A percentile compares a stretch with the other conserved stretches of the same genome.
Conservation (phyloP, 306 rosid genomes). For the Hippophae rhamnoides region DNA sequence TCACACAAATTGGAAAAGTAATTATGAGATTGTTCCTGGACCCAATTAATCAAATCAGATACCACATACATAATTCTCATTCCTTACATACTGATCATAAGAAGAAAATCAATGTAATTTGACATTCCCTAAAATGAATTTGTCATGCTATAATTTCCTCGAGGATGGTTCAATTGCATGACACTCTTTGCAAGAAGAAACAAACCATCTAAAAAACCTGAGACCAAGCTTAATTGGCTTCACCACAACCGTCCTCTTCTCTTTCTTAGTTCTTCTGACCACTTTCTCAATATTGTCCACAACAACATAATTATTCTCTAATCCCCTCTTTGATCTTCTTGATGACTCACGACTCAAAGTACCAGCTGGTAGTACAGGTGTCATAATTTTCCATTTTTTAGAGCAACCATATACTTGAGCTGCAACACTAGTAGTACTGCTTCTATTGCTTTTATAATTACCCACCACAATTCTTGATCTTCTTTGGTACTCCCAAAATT, state of each 20-base stretch:
- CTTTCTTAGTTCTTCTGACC: constrained; percentile 7
- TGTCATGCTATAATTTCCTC: constrained; percentile 8
- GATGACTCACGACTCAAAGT: constrained; percentile 45
- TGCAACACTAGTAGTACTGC: constrained; percentile 6
- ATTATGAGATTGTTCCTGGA: no score
- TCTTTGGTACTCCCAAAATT: constrained; percentile 12
- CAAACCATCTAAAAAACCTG: constrained; percentile 62
- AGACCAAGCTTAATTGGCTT: constrained; percentile 18
- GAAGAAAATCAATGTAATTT: constrained; percentile 6
- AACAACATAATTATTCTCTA: not conserved
- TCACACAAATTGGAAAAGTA: no score
- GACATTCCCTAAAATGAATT: constrained; percentile 12
- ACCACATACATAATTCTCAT: no score
- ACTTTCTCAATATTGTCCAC: constrained; percentile 11
- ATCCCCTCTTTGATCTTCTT: constrained; percentile 25
- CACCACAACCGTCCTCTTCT: constrained; percentile 6
- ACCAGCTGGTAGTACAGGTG: constrained; percentile 33
- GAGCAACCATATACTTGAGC: constrained; percentile 40
- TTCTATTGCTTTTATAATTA: not conserved
- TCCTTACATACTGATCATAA: no score
- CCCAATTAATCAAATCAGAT: no score
- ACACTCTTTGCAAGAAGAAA: constrained; percentile 51
- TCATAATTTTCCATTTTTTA: constrained; percentile 75
- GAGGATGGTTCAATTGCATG: constrained; percentile 67
- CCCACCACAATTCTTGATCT: not conserved